A percentile compares a stretch with the other conserved stretches of the same genome.
These are phyloP conservation scores for Thielaviopsis euricoi DNA, from an alignment of 2,329 filamentous ascomycete species.

Conservation along the genomic window DNA sequence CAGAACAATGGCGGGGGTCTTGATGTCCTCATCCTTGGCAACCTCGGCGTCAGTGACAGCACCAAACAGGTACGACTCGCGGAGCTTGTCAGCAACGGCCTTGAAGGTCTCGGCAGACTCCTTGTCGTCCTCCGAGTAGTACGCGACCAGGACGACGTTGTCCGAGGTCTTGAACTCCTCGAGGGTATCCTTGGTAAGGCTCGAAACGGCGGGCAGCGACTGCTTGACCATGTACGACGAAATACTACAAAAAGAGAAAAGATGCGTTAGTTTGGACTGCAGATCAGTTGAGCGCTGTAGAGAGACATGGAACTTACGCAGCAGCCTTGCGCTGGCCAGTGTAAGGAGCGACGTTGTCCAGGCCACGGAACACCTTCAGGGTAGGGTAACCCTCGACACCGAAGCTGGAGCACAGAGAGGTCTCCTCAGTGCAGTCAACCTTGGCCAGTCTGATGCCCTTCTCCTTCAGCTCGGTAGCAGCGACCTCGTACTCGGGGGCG, in stretches of 20 bases:
- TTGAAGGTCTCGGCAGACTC: slow-evolving; percentile 72
- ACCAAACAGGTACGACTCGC: slow-evolving; percentile 87
- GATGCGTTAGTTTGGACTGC: slow-evolving; percentile 1
- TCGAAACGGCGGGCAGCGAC: slow-evolving; percentile 78
- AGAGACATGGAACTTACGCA: slow-evolving; percentile 31
- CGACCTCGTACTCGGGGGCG: slow-evolving; percentile 79
- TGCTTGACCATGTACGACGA: slow-evolving; percentile 96
- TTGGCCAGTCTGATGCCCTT: slow-evolving; percentile 76
- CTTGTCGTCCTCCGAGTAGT: slow-evolving; percentile 69
- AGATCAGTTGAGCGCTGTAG: neutral
- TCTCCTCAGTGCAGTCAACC: slow-evolving; percentile 89
- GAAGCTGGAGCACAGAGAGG: slow-evolving; percentile 74
- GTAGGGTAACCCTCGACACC: slow-evolving; percentile 97
- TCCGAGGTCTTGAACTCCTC: slow-evolving; percentile 96
- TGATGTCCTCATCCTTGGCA: slow-evolving; percentile 80
- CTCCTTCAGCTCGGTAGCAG: slow-evolving; percentile 69
- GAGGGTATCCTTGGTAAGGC: slow-evolving; percentile 63
- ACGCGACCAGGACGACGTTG: slow-evolving; percentile 88
- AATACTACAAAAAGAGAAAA: slow-evolving; percentile 27
- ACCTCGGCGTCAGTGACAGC: slow-evolving; percentile 67
- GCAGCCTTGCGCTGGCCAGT: slow-evolving; percentile 76
- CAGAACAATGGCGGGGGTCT: slow-evolving; percentile 71
- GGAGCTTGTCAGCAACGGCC: slow-evolving; percentile 54
- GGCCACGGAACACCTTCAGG: slow-evolving; percentile 94
- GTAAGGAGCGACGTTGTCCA: slow-evolving; percentile 68